These are phyloP conservation scores for Phytophthora fragariaefolia DNA, from an alignment of 352 stramenopile genomes.

Conservation along the genomic window DNA sequence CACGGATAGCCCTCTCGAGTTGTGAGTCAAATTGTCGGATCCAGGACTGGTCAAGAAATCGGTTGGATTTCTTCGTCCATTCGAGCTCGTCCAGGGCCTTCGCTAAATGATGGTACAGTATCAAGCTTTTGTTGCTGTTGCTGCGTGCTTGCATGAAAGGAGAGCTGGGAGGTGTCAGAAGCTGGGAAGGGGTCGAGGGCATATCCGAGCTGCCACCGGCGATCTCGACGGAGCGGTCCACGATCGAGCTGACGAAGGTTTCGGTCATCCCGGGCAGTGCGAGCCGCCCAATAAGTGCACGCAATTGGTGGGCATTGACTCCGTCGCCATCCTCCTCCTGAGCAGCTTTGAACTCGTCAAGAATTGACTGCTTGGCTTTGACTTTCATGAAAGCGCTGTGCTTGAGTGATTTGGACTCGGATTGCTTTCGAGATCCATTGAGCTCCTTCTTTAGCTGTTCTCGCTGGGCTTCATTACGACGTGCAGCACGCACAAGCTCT, in stretches of 20 bases:
- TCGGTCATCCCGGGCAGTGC: constrained; percentile 64
- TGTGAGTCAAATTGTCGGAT: constrained; percentile 84
- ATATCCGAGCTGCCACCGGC: constrained; percentile 3
- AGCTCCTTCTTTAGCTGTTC: constrained; percentile 79
- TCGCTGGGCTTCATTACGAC: constrained; percentile 71
- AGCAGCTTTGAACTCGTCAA: constrained; percentile 64
- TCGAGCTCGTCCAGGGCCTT: constrained; percentile 67
- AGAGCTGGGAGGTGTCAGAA: constrained; percentile 12
- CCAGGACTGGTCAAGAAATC: constrained; percentile 83
- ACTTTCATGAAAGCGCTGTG: constrained; percentile 43
- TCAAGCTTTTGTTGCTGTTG: constrained; percentile 18
- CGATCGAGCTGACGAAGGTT: constrained; percentile 48
- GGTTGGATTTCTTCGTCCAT: constrained; percentile 74
- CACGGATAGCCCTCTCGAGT: constrained; percentile 69
- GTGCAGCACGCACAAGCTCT: constrained; percentile 75
- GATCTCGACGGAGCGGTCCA: constrained; percentile 44
- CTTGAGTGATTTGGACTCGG: constrained; percentile 46
- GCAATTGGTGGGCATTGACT: constrained; percentile 52
- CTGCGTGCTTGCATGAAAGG: constrained; percentile 12
- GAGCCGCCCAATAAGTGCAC: constrained; percentile 49
- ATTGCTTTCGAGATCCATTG: constrained; percentile 45
- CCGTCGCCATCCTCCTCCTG: constrained; percentile 46
- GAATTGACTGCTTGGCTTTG: constrained; percentile 65
- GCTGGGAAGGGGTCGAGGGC: neutral
- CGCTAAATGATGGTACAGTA: constrained; percentile 60